Conservation (phyloP, 2,329 filamentous ascomycete species). For the Tothia fuscella region DNA sequence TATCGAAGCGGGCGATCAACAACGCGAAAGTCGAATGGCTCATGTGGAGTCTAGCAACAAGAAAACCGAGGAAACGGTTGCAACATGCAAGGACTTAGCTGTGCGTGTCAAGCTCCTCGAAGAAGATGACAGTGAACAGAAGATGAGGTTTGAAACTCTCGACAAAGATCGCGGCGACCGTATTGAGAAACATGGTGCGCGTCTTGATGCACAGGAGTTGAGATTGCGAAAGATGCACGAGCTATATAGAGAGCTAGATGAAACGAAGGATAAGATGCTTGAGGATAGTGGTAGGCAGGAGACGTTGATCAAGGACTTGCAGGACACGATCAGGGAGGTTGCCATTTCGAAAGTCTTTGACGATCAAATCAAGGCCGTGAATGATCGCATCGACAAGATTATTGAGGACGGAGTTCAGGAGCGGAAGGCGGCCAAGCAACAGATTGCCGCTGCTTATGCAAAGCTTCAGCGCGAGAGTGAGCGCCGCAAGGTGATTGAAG, state of each 20-base stretch:
- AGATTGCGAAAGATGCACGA: neutral
- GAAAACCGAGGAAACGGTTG: neutral
- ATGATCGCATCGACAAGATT: too few species aligned
- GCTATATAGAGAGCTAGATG: neutral
- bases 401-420: too few species aligned
- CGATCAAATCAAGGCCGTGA: too few species aligned
- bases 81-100: neutral
- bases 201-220: neutral
- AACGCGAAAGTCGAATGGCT: neutral
- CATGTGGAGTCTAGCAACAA: neutral
- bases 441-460: too few species aligned
- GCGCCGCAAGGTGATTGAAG: too few species aligned
- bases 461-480: too few species aligned
- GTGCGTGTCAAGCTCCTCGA: neutral
- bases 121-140: neutral
- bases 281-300: too few species aligned
- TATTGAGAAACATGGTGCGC: neutral
- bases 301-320: too few species aligned
- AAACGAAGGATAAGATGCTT: neutral
- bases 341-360: too few species aligned
- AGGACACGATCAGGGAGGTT: too few species aligned
- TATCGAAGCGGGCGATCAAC: conserved; percentile 18
- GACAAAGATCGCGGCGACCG: conserved; percentile 2
- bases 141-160: neutral
- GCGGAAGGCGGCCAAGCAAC: too few species aligned